Conservation (phyloP, 1,284 basidiomycete species). For the Puccinia novopanici region DNA sequence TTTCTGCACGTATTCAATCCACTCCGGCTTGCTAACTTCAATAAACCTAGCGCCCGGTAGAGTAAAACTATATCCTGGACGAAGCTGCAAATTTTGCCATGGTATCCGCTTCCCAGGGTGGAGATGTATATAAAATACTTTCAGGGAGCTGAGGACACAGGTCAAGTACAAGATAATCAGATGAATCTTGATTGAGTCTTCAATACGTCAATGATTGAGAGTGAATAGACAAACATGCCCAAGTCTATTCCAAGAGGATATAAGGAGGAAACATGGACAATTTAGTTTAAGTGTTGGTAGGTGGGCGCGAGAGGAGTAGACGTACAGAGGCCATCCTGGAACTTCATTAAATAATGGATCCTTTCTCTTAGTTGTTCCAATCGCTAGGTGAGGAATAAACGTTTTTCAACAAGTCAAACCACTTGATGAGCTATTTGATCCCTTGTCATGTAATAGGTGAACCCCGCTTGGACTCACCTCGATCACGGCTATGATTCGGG, state of each 20-base stretch:
- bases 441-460: background rate
- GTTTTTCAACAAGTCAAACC: background rate
- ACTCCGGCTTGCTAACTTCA: slow-evolving; percentile 50
- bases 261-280: background rate
- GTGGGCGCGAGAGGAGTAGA: background rate
- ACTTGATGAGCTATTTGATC: background rate
- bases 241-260: background rate
- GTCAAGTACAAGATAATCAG: background rate
- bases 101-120: background rate
- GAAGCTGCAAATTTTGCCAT: slow-evolving; percentile 6
- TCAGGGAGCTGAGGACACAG: background rate
- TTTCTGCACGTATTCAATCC: slow-evolving; percentile 49
- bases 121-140: background rate
- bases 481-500: background rate
- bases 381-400: background rate
- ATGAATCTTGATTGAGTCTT: background rate
- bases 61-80: slow-evolving; percentile 27
- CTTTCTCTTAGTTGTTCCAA: slow-evolving; percentile 11
- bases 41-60: slow-evolving; percentile 30
- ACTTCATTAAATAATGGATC: background rate
- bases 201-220: background rate
- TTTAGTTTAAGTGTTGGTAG: background rate
- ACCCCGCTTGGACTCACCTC: background rate
- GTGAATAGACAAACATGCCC: background rate
- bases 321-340: slow-evolving; percentile 9